Percentiles rank a stretch among this genome's conserved stretches.
These are phyloP conservation scores for Claviceps citrina DNA, from an alignment of 2,329 filamentous ascomycete species.

Conservation along the genomic window DNA sequence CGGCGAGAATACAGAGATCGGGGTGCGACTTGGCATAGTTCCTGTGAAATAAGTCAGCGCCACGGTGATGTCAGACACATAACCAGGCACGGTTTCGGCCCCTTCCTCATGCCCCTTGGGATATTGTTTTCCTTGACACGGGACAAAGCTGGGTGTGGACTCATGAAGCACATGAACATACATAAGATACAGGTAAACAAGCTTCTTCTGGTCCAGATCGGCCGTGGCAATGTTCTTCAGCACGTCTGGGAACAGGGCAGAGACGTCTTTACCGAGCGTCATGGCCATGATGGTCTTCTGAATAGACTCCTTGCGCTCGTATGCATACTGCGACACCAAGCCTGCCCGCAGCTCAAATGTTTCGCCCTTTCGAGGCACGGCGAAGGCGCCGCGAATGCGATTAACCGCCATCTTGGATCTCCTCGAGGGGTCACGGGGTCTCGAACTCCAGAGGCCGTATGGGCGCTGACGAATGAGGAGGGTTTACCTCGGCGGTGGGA, in stretches of 20 bases:
- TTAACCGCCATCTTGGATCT: conserved; percentile 68
- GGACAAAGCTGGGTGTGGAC: not conserved
- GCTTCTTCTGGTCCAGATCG: conserved; percentile 97
- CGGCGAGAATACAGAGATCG: conserved; percentile 92
- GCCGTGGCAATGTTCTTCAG: conserved; percentile 94
- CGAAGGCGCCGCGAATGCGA: conserved; percentile 86
- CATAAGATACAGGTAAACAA: conserved; percentile 97
- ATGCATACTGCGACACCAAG: conserved; percentile 95
- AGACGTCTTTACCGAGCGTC: conserved; percentile 97
- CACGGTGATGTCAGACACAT: not conserved
- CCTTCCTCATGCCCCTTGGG: not conserved
- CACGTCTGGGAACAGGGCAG: conserved; percentile 89
- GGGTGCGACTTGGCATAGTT: conserved; percentile 99
- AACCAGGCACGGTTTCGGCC: not conserved
- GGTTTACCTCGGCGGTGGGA: not conserved
- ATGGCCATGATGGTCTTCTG: conserved; percentile 99
- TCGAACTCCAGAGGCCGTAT: conserved; percentile 8
- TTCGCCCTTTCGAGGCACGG: conserved; percentile 87
- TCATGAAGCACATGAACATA: conserved; percentile 18
- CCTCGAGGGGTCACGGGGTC: conserved; percentile 8
- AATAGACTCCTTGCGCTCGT: conserved; percentile 96
- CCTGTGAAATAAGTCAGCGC: conserved; percentile 32
- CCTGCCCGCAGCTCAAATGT: conserved; percentile 94
- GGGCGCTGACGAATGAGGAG: too few relatives aligned
- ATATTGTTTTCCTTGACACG: not conserved